Evolutionary conservation across 306 rosid genomes (phyloP), one percentile per base, ranked within the genome.

Genomic region (Trichosanthes cucumerina): DNA sequence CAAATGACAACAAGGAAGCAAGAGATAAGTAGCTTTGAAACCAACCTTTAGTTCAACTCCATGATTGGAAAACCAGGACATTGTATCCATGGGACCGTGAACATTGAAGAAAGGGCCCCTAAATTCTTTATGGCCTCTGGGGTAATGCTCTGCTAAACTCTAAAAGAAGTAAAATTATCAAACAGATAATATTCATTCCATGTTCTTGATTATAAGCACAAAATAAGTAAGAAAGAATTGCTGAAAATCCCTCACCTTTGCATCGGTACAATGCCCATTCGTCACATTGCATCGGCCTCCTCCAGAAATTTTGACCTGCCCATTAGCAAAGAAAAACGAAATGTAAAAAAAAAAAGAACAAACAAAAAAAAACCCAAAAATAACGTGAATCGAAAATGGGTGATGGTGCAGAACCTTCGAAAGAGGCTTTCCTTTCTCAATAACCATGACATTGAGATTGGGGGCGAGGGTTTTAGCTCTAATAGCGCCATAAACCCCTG

Each of bases 211-310:
- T 12, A 70, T 74, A 19, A 52, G 31, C 54, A 43, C 41, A 60
- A 33, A 23, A 50, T 26, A 18, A 47, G 10, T 31, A 53, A 54
- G 65, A 31, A 75, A 21, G 4, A 75, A 34, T 33, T 8, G 33
- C 16, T 33, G 58, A 75, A 53, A 24, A 44, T 12, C 16, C 38
- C 64, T 54, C 84, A 94, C 97, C 93, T 80, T 78, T 83, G 86
- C 81, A 79, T 94, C 96, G 80, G 75, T 59, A 80, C 81, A 89
- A 80, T 89, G 95, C 65, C 98, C 98, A 77, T 90, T 94, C 24
- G 98, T 94, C 83, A 94, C 98, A 79, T 94, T 94, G 87, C 98
- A 94, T 34, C 97, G 84, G 56, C 98, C 98, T 72, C 97, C 98
- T 34, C 97, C 97, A 36, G 98, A 94, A 84, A 94, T 79, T 85